Evolutionary conservation across 1,284 basidiomycete species (phyloP).

Genomic region (Rhodotorula glutinis): DNA sequence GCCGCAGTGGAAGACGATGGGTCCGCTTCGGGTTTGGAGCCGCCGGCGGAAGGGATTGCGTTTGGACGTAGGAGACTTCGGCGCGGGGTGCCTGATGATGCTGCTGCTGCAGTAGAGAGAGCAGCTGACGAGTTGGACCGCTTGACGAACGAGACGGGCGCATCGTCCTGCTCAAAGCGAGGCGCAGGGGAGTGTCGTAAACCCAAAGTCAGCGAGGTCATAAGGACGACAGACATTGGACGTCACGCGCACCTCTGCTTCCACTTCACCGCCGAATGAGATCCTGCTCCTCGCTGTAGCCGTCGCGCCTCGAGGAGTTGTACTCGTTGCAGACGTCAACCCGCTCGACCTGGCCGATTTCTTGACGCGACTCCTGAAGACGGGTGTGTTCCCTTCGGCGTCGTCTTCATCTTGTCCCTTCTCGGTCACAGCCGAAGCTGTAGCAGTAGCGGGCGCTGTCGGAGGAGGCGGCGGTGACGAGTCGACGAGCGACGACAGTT

Average conservation of each 20-base stretch:
- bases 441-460: too few species aligned
- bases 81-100: slow-evolving; percentile 4
- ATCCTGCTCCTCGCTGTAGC: slow-evolving; percentile 12
- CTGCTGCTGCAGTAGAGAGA: not conserved
- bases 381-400: slow-evolving; percentile 20
- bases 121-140: slow-evolving; percentile 13
- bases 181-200: too few species aligned
- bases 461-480: too few species aligned
- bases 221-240: too few species aligned
- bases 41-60: not conserved
- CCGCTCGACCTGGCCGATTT: slow-evolving; percentile 25
- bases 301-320: not conserved
- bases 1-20: not conserved
- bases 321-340: slow-evolving; percentile 24
- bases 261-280: slow-evolving; percentile 21
- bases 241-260: not conserved
- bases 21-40: not conserved
- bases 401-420: not conserved
- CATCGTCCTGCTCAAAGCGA: slow-evolving; percentile 4
- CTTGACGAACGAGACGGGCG: slow-evolving; percentile 17
- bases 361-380: slow-evolving; percentile 23
- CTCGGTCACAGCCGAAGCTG: not conserved
- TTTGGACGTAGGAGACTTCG: slow-evolving; percentile 8
- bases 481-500: too few species aligned
- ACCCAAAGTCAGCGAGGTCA: too few species aligned